A percentile compares a stretch with the other conserved stretches of the same genome.
Evolutionary conservation across 2,329 filamentous ascomycete genomes (phyloP).

Genomic region (Aspergillus niger): DNA sequence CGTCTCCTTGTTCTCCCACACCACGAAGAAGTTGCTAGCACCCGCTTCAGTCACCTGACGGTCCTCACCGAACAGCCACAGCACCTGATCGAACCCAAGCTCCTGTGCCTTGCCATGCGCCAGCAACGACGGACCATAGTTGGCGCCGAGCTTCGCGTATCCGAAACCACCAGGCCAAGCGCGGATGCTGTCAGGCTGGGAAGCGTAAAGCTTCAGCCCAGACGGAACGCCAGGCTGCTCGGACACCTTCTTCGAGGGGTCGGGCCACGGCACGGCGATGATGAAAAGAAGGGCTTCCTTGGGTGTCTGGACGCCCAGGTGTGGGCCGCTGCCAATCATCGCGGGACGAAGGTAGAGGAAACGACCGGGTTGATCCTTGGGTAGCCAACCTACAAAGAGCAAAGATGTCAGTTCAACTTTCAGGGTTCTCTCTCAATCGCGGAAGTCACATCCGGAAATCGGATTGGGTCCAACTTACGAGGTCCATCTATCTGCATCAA

Average conservation of each 20-base stretch:
- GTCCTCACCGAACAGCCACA: conserved; percentile 86
- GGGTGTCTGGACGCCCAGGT: conserved; percentile 79
- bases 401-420: background rate
- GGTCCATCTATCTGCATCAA: conserved; percentile 68
- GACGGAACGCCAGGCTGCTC: conserved; percentile 21
- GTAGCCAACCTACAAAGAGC: conserved; percentile 67
- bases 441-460: background rate
- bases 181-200: conserved; percentile 77
- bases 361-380: conserved; percentile 59
- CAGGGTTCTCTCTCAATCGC: too few species aligned
- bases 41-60: conserved; percentile 85
- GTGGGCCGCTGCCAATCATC: conserved; percentile 78
- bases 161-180: conserved; percentile 94
- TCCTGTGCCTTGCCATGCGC: conserved; percentile 74
- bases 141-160: conserved; percentile 88
- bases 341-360: conserved; percentile 87
- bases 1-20: conserved; percentile 64
- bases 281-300: conserved; percentile 87
- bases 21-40: conserved; percentile 86
- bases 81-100: conserved; percentile 80
- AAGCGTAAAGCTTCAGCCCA: conserved; percentile 71
- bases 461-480: conserved; percentile 47
- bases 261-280: conserved; percentile 57
- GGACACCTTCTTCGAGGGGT: conserved; percentile 33
- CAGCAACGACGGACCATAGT: conserved; percentile 82